Conservation (phyloP, 2,329 filamentous ascomycete genomes). For the Phaeomoniella chlamydospora region DNA sequence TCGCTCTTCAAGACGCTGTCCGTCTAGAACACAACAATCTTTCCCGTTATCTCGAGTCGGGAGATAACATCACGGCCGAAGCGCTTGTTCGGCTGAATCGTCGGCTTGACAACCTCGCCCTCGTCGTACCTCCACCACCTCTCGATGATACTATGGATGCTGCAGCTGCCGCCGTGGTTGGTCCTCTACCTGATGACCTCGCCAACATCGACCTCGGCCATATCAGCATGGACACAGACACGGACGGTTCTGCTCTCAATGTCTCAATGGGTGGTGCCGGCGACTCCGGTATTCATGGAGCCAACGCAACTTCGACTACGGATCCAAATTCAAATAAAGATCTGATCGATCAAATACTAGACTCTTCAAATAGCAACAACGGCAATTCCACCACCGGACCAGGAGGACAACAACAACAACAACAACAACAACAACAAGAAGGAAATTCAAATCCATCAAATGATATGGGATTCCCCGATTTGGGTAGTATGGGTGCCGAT, state of each 20-base stretch:
- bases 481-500: neutral
- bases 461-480: neutral
- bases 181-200: conserved; percentile 8
- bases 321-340: conserved; percentile 3
- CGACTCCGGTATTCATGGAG: conserved; percentile 5
- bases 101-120: conserved; percentile 25
- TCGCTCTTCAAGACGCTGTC: conserved; percentile 27
- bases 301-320: conserved; percentile 4
- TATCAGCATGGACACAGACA: conserved; percentile 25
- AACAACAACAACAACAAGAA: neutral
- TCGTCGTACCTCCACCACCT: conserved; percentile 10
- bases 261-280: conserved; percentile 4
- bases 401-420: neutral
- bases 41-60: conserved; percentile 23
- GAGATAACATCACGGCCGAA: conserved; percentile 27
- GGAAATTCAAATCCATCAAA: neutral
- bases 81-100: conserved; percentile 28
- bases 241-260: conserved; percentile 12
- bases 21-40: conserved; percentile 22
- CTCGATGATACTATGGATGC: conserved; percentile 7
- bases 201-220: conserved; percentile 26
- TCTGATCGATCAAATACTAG: conserved; percentile 12
- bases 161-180: neutral
- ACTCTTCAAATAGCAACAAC: neutral
- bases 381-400: neutral